Base-by-base conservation (phyloP, 164 flowering plant genomes). In the Saururus chinensis region DNA sequence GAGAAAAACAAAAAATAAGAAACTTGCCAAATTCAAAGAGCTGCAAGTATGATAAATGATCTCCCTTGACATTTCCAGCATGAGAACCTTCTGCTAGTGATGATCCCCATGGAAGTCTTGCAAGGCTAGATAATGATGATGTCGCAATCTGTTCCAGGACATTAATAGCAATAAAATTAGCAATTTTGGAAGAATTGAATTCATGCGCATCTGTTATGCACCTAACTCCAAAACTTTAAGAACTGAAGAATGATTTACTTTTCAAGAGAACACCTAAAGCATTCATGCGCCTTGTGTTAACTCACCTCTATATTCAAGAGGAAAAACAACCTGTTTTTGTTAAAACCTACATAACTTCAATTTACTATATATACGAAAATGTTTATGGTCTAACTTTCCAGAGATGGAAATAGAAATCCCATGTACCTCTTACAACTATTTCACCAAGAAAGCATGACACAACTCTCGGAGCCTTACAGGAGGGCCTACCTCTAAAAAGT, bases 101-200 rank as follows among this genome's bases (percentile, higher is more conserved):
- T 51, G 89, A 80, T 60, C 93, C 93, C 89, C 89, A 87, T 57
- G 93, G 88, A 68, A 81, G 61, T 70, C 89, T 80, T 53, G 88
- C 81, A 70, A 82, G 66, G 48, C 84, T 67, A 58, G 93, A 77
- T 58, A 84, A 70, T 22, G 82, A 81, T 60, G 89, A 87, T 41
- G 88, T 79, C 24, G 76, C 80, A 35, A 73, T 80, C 93, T 86
- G 67, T 67, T 51, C 4, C 64, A 42, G 9, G 61, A 9, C 56
- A 56, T 48, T 13, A n/a, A 24, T 7, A 22, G 37, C 17, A 30
- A 45, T 24, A 13, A 23, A 21, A 23, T 25, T 19, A 56, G 41
- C 45, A 25, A 51, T 16, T 23, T 8, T 6, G 58, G 22, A 30
- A 41, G 22, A 30, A 30, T 40, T n/a, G n/a, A n/a, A n/a, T n/a